These are phyloP conservation scores for Rutidosis leptorrhynchoides DNA, from an alignment of 129 eudicot species.

Conservation along the genomic window DNA sequence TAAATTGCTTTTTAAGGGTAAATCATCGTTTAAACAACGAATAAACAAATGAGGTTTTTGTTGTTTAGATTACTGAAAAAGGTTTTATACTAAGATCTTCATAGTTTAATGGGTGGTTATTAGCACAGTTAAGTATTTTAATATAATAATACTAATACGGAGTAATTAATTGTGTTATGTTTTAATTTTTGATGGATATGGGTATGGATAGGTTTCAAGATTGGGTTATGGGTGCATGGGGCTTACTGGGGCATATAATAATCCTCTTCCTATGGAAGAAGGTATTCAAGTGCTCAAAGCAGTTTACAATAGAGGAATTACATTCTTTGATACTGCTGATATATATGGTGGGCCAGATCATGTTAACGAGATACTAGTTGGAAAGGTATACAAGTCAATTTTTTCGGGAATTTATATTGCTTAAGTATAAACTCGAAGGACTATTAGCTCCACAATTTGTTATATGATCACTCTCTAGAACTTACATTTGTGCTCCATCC, in stretches of 20 bases:
- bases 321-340: constrained; percentile 75
- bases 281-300: constrained; percentile 52
- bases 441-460: too few relatives aligned
- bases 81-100: too few relatives aligned
- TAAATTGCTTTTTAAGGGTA: too few relatives aligned
- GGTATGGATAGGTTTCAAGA: constrained; percentile 56
- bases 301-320: constrained; percentile 54
- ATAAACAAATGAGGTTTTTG: too few relatives aligned
- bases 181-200: constrained; percentile 30
- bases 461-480: too few relatives aligned
- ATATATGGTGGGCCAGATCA: constrained; percentile 39
- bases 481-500: not conserved
- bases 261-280: constrained; percentile 52
- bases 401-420: not conserved
- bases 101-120: too few relatives aligned
- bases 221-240: constrained; percentile 81
- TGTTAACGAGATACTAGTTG: constrained; percentile 58
- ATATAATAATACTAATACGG: too few relatives aligned
- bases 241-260: constrained; percentile 54
- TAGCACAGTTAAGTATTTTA: too few relatives aligned
- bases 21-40: too few relatives aligned
- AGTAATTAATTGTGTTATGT: not conserved
- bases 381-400: constrained; percentile 42
- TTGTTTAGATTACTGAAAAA: too few relatives aligned
- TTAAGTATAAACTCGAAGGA: not conserved